Evolutionary conservation across 345 rosid species (phyloP), one percentile per base, ranked within the genome.

Genomic region (Hypericum androsaemum): DNA sequence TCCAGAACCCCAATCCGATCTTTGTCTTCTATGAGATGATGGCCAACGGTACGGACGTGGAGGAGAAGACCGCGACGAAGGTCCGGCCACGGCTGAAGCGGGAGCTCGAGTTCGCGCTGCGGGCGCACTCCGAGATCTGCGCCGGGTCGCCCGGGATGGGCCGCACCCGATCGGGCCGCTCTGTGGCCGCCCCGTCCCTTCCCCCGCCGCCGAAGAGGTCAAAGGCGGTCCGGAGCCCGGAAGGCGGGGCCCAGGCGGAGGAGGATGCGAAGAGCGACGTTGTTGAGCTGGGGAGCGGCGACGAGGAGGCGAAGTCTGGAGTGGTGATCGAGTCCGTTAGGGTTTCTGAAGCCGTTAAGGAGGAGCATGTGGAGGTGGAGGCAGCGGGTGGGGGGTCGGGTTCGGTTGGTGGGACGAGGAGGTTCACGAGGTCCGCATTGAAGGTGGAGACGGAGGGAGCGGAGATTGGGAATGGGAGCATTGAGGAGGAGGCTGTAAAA

Each of bases 61-160:
- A 56, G 39, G 69, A 65, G 13, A 48, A 28, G 44, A 12, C 38
- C 28, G 44, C 15, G 50, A 54, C 86, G 5, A 77, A 65, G 74
- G 83, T 87, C 53, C 79, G 96, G 42, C 70, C 82, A 3, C 87
- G 98, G 22, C 54, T 75, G 41, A 90, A 90, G 77, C 83, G 98
- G 6, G 98, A 90, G 66, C 72, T 87, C 37, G 89, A 79, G 65
- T 90, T 87, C 51, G 92, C 88, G 7, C 64, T 80, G 80, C 79
- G 70, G 83, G 77, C 74, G 10, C 96, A 74, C 57, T 67, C 88
- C 10, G 96, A 90, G 88, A 81, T 89, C 74, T 73, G 73, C 4
- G 32, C 32, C 41, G 95, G 89, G 67, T 69, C 76, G 6, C 17
- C 87, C 55, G 96, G 96, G 7, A 22, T 22, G 32, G 32, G 32